These are phyloP conservation scores for Cytospora schulzeri DNA, from an alignment of 2,329 filamentous ascomycete genomes.

Conservation along the genomic window DNA sequence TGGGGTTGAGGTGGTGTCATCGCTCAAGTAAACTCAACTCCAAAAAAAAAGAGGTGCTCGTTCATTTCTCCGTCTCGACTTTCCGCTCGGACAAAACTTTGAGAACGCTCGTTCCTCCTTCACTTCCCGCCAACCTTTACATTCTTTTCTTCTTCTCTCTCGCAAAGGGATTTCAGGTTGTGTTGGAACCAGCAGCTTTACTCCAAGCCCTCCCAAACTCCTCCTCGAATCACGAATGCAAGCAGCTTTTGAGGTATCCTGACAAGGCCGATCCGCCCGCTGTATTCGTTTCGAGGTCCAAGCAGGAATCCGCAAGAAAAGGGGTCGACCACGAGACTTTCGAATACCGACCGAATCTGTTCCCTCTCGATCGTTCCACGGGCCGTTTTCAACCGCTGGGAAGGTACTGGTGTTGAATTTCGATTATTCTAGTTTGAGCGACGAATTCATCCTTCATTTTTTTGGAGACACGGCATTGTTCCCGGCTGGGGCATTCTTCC, in stretches of 20 bases:
- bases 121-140: not conserved
- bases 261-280: conserved; percentile 17
- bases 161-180: not conserved
- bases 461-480: conserved; percentile 10
- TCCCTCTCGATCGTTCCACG: conserved; percentile 12
- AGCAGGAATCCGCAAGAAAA: conserved; percentile 16
- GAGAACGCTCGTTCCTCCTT: not conserved
- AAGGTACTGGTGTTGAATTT: conserved; percentile 3
- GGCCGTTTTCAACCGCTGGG: conserved; percentile 4
- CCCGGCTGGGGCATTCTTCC: conserved; percentile 4
- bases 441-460: conserved; percentile 5
- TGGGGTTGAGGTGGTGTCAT: conserved; percentile 1
- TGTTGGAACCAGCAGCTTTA: conserved; percentile 15
- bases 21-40: not conserved
- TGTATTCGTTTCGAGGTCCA: conserved; percentile 15
- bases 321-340: conserved; percentile 10
- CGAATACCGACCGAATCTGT: not conserved
- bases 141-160: not conserved
- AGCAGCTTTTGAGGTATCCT: conserved; percentile 17
- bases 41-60: not conserved
- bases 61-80: conserved; percentile 1
- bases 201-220: conserved; percentile 13
- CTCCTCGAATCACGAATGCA: conserved; percentile 22
- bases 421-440: conserved; percentile 1
- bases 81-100: not conserved